These are phyloP conservation scores for Hypoxylon sp. DNA, from an alignment of 2,329 filamentous ascomycete genomes.

Conservation along the genomic window DNA sequence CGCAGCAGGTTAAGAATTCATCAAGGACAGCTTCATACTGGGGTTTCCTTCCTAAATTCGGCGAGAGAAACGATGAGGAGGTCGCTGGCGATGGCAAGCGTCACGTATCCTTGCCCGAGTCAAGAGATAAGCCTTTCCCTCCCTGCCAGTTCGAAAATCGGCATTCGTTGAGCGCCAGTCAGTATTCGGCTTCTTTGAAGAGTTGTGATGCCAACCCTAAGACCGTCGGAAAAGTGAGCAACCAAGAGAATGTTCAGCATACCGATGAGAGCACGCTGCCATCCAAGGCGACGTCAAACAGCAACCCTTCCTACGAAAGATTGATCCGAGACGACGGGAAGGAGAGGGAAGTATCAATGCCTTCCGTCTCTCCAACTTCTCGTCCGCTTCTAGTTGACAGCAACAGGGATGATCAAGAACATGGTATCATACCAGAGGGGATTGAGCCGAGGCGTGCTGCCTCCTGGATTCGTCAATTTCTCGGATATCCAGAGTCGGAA, in stretches of 20 bases:
- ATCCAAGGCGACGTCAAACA: neutral
- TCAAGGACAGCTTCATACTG: constrained; percentile 44
- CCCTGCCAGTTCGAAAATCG: constrained; percentile 26
- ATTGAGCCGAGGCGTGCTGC: constrained; percentile 42
- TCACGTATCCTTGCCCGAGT: neutral
- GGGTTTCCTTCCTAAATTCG: constrained; percentile 45
- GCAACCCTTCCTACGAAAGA: neutral
- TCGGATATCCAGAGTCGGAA: constrained; percentile 40
- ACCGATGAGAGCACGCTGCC: constrained; percentile 17
- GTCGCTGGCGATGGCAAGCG: neutral
- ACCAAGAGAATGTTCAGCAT: constrained; percentile 39
- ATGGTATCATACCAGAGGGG: constrained; percentile 30
- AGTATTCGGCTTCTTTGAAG: constrained; percentile 32
- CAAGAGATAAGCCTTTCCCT: constrained; percentile 13
- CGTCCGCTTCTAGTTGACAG: constrained; percentile 1
- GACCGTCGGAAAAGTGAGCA: constrained; percentile 13
- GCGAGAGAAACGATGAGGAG: constrained; percentile 25
- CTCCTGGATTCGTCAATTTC: constrained; percentile 48
- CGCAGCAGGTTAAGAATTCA: constrained; percentile 17
- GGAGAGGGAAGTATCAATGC: constrained; percentile 17
- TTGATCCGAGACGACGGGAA: neutral
- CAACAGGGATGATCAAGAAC: constrained; percentile 14
- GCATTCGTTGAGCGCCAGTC: constrained; percentile 28
- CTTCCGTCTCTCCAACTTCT: constrained; percentile 27
- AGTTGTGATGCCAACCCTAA: constrained; percentile 20